Evolutionary conservation across 805 yeast species (phyloP), one percentile per base, ranked within the genome.

Genomic region (Ogataea ganodermae): DNA sequence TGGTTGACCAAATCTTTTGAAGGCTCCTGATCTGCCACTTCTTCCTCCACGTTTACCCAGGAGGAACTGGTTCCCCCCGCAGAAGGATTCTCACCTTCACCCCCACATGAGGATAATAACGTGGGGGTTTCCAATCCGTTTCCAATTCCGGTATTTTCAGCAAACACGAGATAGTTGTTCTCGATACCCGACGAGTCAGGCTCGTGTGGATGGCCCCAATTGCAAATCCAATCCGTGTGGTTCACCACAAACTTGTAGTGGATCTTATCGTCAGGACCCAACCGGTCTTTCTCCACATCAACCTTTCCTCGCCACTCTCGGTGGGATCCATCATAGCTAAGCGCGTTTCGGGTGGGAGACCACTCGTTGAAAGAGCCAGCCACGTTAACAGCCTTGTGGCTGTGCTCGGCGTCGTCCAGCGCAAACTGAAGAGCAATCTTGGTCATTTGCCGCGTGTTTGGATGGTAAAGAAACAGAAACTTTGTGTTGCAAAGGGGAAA

Each of bases 191-290:
- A 37, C 3, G 17, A 55, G 44, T 65, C 68, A 1, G 39, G 37
- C 43, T 62, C 68, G 4, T 44, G 36, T 1, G 59, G 57, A 30
- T 52, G 45, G 8, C 42, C 14, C 6, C 31, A 33, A 46, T 63
- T 59, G 46, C 61, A 60, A 12, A 63, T 44, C 70, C 70, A 66
- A 10, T 52, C 47, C 3, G 41, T 26, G 1, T 53, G 60, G 44
- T 63, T 54, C 16, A 58, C 52, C 4, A 66, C 63, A 43, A 60
- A 66, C 40, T 66, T 66, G 50, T 62, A 66, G 16, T 47, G 36
- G 31, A 61, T 40, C 38, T 58, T 59, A 16, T 51, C 53, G 36
- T 52, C 47, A 24, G 30, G 33, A 4, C 32, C 22, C 20, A 32
- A 35, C 20, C 36, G 38, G 14, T 40, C 31, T 6, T 36, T 35